Evolutionary conservation across 2,329 filamentous ascomycete genomes (phyloP).

Genomic region (Aspergillus flavus): DNA sequence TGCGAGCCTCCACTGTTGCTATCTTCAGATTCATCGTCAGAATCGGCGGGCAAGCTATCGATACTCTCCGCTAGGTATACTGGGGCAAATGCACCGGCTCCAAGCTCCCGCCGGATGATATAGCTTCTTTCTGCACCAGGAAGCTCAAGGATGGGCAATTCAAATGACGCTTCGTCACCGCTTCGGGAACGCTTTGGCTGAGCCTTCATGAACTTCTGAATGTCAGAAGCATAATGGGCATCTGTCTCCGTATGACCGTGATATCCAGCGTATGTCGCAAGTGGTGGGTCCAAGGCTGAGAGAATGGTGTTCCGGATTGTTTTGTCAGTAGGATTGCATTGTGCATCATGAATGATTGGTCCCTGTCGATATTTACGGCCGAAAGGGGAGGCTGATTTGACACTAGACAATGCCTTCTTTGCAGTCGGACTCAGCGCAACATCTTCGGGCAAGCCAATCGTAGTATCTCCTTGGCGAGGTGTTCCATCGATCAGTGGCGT

Average conservation of each 20-base stretch:
- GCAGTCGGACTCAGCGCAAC: slow-evolving; percentile 40
- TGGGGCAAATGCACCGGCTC: slow-evolving; percentile 90
- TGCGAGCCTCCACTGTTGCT: slow-evolving; percentile 56
- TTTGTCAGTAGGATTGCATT: slow-evolving; percentile 90
- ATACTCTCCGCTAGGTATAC: slow-evolving; percentile 87
- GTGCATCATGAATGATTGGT: slow-evolving; percentile 76
- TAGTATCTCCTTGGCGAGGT: slow-evolving; percentile 53
- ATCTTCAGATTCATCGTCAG: slow-evolving; percentile 37
- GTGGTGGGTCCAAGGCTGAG: slow-evolving; percentile 69
- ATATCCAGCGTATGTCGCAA: slow-evolving; percentile 77
- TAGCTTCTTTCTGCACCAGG: slow-evolving; percentile 68
- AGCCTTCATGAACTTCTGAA: slow-evolving; percentile 78
- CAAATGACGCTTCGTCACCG: slow-evolving; percentile 61
- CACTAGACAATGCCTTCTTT: slow-evolving; percentile 37
- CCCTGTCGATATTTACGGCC: slow-evolving; percentile 41
- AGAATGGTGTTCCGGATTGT: slow-evolving; percentile 74
- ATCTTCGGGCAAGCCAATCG: slow-evolving; percentile 35
- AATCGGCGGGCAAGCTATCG: slow-evolving; percentile 48
- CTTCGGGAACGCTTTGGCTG: slow-evolving; percentile 54
- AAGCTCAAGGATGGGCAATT: slow-evolving; percentile 69
- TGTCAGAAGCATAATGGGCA: slow-evolving; percentile 70
- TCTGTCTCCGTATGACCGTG: slow-evolving; percentile 68
- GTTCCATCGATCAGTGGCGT: slow-evolving; percentile 73
- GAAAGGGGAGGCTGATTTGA: slow-evolving; percentile 21
- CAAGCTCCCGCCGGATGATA: slow-evolving; percentile 79